Percentiles rank a stretch among this genome's conserved stretches.
Conservation (phyloP, 1,284 basidiomycete genomes). For the Tylopilus sp. region DNA sequence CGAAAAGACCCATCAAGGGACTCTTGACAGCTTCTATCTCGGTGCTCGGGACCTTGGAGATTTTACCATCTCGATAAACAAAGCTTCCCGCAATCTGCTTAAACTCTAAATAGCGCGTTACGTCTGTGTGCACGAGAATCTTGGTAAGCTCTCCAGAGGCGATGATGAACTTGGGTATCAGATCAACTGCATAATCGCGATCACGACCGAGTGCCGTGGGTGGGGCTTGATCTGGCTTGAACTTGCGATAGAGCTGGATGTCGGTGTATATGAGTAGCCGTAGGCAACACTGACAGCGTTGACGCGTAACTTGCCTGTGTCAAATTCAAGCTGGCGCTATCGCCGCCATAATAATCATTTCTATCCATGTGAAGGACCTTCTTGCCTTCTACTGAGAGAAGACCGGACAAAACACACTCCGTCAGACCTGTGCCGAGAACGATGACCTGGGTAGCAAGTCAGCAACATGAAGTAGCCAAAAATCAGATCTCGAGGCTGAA, state of each 20-base stretch:
- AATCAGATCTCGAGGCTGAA: conserved; percentile 29
- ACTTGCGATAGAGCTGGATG: conserved; percentile 91
- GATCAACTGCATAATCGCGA: conserved; percentile 94
- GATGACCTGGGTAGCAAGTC: conserved; percentile 63
- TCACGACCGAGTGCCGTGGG: conserved; percentile 86
- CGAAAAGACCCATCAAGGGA: conserved; percentile 96
- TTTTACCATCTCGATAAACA: conserved; percentile 95
- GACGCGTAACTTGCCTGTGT: conserved; percentile 71
- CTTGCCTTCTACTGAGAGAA: conserved; percentile 98
- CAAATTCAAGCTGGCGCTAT: conserved; percentile 95
- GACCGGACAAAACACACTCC: conserved; percentile 96
- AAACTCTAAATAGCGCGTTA: conserved; percentile 98
- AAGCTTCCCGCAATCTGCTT: conserved; percentile 99
- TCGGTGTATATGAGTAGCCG: conserved; percentile 22
- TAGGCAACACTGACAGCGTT: conserved; percentile 7
- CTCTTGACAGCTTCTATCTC: conserved; percentile 97
- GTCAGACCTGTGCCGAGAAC: conserved; percentile 96
- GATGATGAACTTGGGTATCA: conserved; percentile 97
- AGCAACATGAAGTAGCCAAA: conserved; percentile 9
- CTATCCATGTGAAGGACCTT: conserved; percentile 99
- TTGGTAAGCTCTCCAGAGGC: conserved; percentile 97
- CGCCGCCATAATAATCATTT: conserved; percentile 99
- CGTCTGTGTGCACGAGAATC: conserved; percentile 99
- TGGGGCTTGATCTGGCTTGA: conserved; percentile 72
- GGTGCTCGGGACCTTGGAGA: conserved; percentile 97